A percentile compares a stretch with the other conserved stretches of the same genome.
Evolutionary conservation across 75 land plant species (phyloP).

Genomic region (Cunninghamia lanceolata): DNA sequence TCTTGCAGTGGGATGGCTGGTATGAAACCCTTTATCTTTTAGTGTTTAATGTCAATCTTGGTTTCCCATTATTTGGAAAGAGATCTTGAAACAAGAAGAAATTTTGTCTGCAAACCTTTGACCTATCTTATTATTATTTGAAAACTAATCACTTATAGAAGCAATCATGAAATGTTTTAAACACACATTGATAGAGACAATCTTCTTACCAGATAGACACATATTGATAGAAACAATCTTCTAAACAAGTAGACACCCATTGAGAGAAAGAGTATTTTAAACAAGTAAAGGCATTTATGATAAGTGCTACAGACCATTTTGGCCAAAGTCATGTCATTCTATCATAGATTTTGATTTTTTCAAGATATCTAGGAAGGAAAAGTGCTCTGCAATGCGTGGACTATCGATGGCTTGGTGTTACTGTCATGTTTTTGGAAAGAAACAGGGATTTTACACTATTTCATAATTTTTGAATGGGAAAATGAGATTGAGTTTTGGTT

Average conservation of each 20-base stretch:
- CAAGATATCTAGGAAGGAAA: neutral
- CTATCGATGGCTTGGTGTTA: no score
- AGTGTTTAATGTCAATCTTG: neutral
- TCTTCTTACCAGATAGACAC: neutral
- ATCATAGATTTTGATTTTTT: no score
- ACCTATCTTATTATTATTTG: neutral
- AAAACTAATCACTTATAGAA: neutral
- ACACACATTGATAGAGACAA: no score
- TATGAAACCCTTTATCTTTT: conserved; percentile 10
- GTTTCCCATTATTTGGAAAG: neutral
- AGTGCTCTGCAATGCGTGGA: neutral
- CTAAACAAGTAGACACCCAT: no score
- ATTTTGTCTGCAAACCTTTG: neutral
- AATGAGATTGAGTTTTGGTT: no score
- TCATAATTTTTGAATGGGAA: no score
- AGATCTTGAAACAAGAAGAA: neutral
- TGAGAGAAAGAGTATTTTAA: no score
- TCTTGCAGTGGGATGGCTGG: conserved; percentile 94
- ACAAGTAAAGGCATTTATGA: no score
- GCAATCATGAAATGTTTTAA: neutral
- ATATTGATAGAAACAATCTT: no score
- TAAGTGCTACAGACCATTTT: neutral
- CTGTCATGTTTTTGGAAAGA: no score
- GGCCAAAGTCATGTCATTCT: neutral
- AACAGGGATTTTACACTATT: no score